These are phyloP conservation scores for Acacia pycnantha DNA, from an alignment of 331 rosid genomes.

Conservation along the genomic window DNA sequence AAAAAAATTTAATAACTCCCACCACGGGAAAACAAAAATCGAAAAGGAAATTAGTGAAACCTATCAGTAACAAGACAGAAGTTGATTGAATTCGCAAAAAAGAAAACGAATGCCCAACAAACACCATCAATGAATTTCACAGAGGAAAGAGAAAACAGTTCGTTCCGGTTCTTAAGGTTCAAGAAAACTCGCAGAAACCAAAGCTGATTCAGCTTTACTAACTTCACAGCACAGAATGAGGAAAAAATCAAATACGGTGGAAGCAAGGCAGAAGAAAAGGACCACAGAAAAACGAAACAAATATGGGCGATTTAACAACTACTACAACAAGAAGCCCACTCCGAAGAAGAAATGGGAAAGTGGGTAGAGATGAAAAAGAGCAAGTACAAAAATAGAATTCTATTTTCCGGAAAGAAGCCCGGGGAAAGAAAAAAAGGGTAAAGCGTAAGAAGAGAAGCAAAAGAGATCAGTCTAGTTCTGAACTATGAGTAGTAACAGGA, in stretches of 20 bases:
- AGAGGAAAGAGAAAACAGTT: not conserved
- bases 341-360: not conserved
- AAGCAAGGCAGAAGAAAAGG: not conserved
- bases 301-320: not conserved
- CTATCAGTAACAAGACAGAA: not conserved
- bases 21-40: not conserved
- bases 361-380: not conserved
- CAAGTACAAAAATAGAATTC: conserved; percentile 13
- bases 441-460: not conserved
- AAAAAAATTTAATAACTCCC: conserved; percentile 12
- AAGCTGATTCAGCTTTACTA: conserved; percentile 23
- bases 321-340: not conserved
- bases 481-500: conserved; percentile 11
- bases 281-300: conserved; percentile 10
- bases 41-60: not conserved
- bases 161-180: not conserved
- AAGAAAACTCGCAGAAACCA: not conserved
- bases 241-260: conserved; percentile 13
- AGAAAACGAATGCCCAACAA: conserved; percentile 26
- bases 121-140: not conserved
- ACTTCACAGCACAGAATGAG: conserved; percentile 27
- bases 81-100: conserved; percentile 12
- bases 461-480: not conserved
- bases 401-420: not conserved
- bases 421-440: not conserved